Evolutionary conservation across 2,329 filamentous ascomycete genomes (phyloP).

Genomic region (Aspergillus ruber): DNA sequence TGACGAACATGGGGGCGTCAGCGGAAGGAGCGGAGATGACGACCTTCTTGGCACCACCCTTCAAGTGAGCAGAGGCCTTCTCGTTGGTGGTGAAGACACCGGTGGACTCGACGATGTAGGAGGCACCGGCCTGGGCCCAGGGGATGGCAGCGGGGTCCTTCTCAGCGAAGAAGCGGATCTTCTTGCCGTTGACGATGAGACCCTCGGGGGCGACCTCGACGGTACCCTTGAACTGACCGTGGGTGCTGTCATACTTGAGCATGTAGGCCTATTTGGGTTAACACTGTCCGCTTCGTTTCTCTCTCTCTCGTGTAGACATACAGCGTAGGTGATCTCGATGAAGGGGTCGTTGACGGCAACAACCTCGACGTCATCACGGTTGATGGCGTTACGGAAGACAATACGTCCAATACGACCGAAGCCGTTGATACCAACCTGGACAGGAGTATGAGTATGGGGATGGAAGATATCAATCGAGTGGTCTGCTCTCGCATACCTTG

Average conservation of each 20-base stretch:
- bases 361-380: slow-evolving; percentile 83
- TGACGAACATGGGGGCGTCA: slow-evolving; percentile 99
- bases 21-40: slow-evolving; percentile 55
- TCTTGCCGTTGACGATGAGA: slow-evolving; percentile 90
- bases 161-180: slow-evolving; percentile 90
- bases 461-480: background rate
- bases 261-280: slow-evolving; percentile 71
- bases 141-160: slow-evolving; percentile 83
- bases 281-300: too few species aligned
- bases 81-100: slow-evolving; percentile 99
- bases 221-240: slow-evolving; percentile 93
- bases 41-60: slow-evolving; percentile 97
- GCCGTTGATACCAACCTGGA: slow-evolving; percentile 85
- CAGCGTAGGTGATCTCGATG: slow-evolving; percentile 96
- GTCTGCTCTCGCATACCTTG: slow-evolving; percentile 10
- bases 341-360: slow-evolving; percentile 99
- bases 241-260: slow-evolving; percentile 98
- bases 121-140: slow-evolving; percentile 79
- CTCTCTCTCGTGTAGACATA: slow-evolving; percentile 49
- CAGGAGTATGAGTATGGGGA: slow-evolving; percentile 18
- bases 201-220: slow-evolving; percentile 66
- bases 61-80: slow-evolving; percentile 89
- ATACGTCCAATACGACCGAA: slow-evolving; percentile 99
- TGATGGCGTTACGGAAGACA: slow-evolving; percentile 94
- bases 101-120: slow-evolving; percentile 95